Evolutionary conservation across 441 rosid genomes (phyloP).

Genomic region (Erodium trifolium): DNA sequence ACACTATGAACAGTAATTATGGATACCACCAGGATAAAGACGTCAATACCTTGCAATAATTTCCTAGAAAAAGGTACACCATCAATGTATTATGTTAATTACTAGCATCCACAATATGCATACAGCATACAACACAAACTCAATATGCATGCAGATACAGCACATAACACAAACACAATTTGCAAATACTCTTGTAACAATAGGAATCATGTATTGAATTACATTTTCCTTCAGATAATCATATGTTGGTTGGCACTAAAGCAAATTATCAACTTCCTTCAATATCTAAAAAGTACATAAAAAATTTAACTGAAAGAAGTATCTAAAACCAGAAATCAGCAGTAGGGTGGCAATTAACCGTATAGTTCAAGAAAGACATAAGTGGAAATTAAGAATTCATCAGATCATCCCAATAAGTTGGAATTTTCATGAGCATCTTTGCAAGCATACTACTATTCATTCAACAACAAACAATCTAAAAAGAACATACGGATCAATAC

Average conservation of each 20-base stretch:
- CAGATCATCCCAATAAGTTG: not conserved
- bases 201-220: not conserved
- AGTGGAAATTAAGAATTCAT: not conserved
- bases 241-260: conserved; percentile 6
- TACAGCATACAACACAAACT: not conserved
- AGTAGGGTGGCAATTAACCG: not conserved
- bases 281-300: not conserved
- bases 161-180: not conserved
- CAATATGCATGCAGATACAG: no score
- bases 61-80: not conserved
- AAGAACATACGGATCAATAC: not conserved
- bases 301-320: not conserved
- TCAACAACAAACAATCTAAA: not conserved
- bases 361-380: conserved; percentile 6
- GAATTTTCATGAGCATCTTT: not conserved
- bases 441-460: not conserved
- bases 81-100: not conserved
- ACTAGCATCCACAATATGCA: not conserved
- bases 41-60: not conserved
- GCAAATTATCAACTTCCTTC: conserved; percentile 2
- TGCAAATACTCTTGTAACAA: not conserved
- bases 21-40: not conserved
- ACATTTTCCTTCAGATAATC: not conserved
- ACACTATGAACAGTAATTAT: conserved; percentile 5
- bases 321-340: conserved; percentile 4